Evolutionary conservation across 2,329 filamentous ascomycete species (phyloP).

Genomic region (Epichloe glyceriae): DNA sequence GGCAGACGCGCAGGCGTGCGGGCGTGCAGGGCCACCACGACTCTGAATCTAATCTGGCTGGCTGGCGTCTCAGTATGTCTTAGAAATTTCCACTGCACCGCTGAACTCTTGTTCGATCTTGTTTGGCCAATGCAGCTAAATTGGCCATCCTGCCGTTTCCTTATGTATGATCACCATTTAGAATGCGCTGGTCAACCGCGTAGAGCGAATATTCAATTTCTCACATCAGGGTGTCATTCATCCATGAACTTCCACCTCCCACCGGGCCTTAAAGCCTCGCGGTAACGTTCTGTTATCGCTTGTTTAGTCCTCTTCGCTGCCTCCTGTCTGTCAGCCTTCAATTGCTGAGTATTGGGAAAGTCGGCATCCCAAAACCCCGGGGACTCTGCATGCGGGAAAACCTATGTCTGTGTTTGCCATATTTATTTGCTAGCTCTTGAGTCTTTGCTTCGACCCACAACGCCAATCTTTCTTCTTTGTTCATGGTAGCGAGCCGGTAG

Average conservation of each 20-base stretch:
- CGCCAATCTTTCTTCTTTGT: constrained; percentile 45
- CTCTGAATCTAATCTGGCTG: no score
- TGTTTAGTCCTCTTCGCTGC: constrained; percentile 50
- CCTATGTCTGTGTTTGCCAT: constrained; percentile 64
- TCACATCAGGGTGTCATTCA: constrained; percentile 36
- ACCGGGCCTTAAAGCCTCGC: constrained; percentile 65
- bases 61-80: no score
- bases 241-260: constrained; percentile 76
- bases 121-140: no score
- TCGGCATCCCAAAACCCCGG: constrained; percentile 86
- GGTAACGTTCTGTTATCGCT: constrained; percentile 58
- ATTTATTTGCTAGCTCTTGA: constrained; percentile 57
- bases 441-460: constrained; percentile 66
- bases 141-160: no score
- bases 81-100: no score
- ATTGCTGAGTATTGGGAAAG: constrained; percentile 80
- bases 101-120: no score
- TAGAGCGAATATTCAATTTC: not conserved
- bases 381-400: constrained; percentile 62
- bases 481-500: constrained; percentile 46
- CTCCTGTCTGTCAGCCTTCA: constrained; percentile 49
- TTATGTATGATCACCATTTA: not conserved
- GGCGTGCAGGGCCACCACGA: no score
- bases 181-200: not conserved
- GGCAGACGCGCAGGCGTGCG: no score